These are phyloP conservation scores for Leccinum pallidistipes DNA, from an alignment of 1,284 basidiomycete genomes.

Conservation along the genomic window DNA sequence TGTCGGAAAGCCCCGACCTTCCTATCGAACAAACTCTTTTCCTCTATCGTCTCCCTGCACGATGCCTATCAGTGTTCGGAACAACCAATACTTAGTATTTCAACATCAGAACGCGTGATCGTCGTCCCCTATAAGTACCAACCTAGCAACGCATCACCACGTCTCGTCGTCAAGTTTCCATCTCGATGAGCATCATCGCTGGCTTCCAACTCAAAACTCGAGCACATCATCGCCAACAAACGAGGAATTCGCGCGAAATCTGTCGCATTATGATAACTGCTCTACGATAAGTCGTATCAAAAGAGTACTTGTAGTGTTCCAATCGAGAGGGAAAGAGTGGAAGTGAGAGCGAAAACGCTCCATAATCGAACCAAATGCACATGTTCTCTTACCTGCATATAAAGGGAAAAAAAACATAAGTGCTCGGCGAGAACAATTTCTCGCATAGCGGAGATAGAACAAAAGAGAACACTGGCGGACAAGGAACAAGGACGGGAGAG, in stretches of 20 bases:
- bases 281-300: slow-evolving; percentile 27
- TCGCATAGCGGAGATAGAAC: slow-evolving; percentile 17
- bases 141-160: background rate
- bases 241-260: slow-evolving; percentile 4
- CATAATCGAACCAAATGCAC: slow-evolving; percentile 15
- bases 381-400: slow-evolving; percentile 32
- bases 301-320: slow-evolving; percentile 33
- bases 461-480: background rate
- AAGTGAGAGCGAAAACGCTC: background rate
- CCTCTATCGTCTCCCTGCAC: too few relatives aligned
- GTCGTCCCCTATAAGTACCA: background rate
- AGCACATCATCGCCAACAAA: background rate
- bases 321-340: background rate
- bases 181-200: background rate
- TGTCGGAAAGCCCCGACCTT: background rate
- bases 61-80: background rate
- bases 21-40: background rate
- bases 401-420: slow-evolving; percentile 17
- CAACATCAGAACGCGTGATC: background rate
- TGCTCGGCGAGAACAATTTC: slow-evolving; percentile 11
- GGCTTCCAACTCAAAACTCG: background rate
- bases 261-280: slow-evolving; percentile 24
- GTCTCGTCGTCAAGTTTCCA: background rate
- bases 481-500: background rate
- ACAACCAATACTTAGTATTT: background rate